phyloP scores from a whole-genome alignment of 768 basidiomycete species.

The Gloeopeniophorella convolvens region DNA sequence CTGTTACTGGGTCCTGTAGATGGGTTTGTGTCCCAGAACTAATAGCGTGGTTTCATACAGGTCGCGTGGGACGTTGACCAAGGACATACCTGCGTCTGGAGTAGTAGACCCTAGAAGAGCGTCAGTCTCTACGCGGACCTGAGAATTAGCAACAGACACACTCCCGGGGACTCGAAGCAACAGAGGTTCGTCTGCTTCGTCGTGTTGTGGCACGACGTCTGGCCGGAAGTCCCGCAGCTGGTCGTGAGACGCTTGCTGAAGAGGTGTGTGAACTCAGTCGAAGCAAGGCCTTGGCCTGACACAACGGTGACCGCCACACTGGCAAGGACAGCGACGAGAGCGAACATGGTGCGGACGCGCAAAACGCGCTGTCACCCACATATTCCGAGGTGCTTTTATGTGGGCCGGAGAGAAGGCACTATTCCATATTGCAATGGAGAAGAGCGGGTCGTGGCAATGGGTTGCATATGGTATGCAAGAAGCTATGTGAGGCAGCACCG shows the following conservation, averaged over 20 bases:
- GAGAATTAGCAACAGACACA: conserved; percentile 23
- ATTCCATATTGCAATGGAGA: no score
- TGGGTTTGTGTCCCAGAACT: conserved; percentile 72
- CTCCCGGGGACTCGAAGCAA: conserved; percentile 63
- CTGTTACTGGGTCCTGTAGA: conserved; percentile 55
- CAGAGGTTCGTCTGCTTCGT: conserved; percentile 40
- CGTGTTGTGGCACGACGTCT: conserved; percentile 49
- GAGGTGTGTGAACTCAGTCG: conserved; percentile 24
- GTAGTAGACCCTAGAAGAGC: conserved; percentile 44
- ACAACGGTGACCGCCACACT: not conserved
- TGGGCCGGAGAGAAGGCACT: not conserved
- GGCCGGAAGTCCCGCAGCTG: conserved; percentile 45
- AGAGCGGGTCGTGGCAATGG: no score
- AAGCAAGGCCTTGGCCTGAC: conserved; percentile 10
- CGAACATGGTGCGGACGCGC: conserved; percentile 20
- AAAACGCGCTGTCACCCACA: not conserved
- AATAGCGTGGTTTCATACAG: conserved; percentile 1
- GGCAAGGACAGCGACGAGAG: conserved; percentile 7
- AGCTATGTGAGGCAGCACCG: not conserved
- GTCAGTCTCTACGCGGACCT: not conserved
- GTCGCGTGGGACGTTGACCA: not conserved
- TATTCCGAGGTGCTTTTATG: not conserved
- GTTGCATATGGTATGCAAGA: not conserved
- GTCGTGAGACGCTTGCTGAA: conserved; percentile 35
- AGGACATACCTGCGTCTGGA: conserved; percentile 45